Percentiles rank a stretch among this genome's conserved stretches.
These are phyloP conservation scores for Yamadazyma membranifaciens DNA, from an alignment of 1,139 yeast genomes.

Conservation along the genomic window DNA sequence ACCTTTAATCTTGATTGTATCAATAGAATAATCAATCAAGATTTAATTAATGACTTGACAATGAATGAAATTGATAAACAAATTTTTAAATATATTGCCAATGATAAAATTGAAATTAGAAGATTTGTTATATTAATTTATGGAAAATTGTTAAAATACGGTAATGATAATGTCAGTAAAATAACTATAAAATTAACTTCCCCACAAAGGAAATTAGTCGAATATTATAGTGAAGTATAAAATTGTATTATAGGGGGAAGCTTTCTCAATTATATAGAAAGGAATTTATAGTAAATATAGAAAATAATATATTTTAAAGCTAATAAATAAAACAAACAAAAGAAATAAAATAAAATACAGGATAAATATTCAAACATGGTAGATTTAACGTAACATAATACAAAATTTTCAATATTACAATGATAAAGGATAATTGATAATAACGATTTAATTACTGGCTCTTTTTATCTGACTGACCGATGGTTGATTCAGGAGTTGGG, in stretches of 20 bases:
- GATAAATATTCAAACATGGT: not conserved
- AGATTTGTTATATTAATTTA: slow-evolving; percentile 42
- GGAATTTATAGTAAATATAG: not conserved
- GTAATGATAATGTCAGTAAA: not conserved
- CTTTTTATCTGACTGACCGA: slow-evolving; percentile 3
- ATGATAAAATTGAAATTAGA: slow-evolving; percentile 38
- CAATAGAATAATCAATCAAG: slow-evolving; percentile 5
- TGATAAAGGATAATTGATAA: not conserved
- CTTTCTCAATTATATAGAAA: too few species aligned
- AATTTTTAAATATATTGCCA: slow-evolving; percentile 25
- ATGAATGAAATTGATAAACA: slow-evolving; percentile 26
- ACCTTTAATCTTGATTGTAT: slow-evolving; percentile 8
- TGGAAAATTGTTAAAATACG: slow-evolving; percentile 27
- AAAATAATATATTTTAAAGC: not conserved
- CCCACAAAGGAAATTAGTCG: slow-evolving; percentile 15
- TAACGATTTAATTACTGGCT: slow-evolving; percentile 2
- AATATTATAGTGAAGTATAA: slow-evolving; percentile 12
- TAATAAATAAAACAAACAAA: slow-evolving; percentile 4
- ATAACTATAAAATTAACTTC: slow-evolving; percentile 6
- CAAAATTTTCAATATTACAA: not conserved
- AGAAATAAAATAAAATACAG: slow-evolving; percentile 5
- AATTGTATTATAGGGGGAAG: not conserved
- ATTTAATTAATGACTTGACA: not conserved
- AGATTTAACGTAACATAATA: too few species aligned
- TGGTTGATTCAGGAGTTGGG: slow-evolving; percentile 7